phyloP scores from a whole-genome alignment of 2,329 filamentous ascomycete species.

The Podosphaera fusca region DNA sequence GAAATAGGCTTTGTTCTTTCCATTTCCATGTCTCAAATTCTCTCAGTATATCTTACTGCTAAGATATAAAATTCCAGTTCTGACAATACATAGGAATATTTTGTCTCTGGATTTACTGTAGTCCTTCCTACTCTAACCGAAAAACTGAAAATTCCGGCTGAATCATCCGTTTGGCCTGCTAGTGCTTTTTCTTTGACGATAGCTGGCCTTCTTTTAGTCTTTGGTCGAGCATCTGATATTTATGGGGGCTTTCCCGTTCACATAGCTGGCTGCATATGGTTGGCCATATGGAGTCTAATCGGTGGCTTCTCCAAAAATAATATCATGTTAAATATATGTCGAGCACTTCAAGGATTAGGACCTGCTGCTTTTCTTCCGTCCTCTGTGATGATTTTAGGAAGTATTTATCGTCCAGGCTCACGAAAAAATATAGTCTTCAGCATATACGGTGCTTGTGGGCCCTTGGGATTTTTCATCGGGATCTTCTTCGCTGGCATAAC shows the following conservation, averaged over 20 bases:
- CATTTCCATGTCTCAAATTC: conserved; percentile 32
- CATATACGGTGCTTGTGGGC: conserved; percentile 31
- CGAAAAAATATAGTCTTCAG: conserved; percentile 41
- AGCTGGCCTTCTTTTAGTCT: conserved; percentile 35
- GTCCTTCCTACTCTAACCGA: conserved; percentile 41
- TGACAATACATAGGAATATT: conserved; percentile 27
- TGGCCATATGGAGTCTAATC: conserved; percentile 43
- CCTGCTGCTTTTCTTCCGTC: conserved; percentile 49
- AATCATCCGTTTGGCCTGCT: conserved; percentile 37
- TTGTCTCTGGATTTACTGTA: conserved; percentile 52
- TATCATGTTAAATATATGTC: conserved; percentile 48
- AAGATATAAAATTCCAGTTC: not conserved
- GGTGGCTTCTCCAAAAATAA: conserved; percentile 45
- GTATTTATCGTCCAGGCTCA: conserved; percentile 40
- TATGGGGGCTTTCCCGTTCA: conserved; percentile 39
- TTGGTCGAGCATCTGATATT: conserved; percentile 37
- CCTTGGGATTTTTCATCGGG: conserved; percentile 32
- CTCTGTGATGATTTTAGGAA: conserved; percentile 41
- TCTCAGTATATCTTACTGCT: conserved; percentile 20
- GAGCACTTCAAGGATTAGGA: conserved; percentile 52
- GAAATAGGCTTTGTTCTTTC: conserved; percentile 37
- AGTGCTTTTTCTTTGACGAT: conserved; percentile 34
- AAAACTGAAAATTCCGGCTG: conserved; percentile 39
- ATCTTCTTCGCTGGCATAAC: conserved; percentile 41
- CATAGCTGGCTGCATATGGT: conserved; percentile 36